These are phyloP conservation scores for Mortierella sp. DNA, from an alignment of 371 early-diverging fungal species.

Conservation along the genomic window DNA sequence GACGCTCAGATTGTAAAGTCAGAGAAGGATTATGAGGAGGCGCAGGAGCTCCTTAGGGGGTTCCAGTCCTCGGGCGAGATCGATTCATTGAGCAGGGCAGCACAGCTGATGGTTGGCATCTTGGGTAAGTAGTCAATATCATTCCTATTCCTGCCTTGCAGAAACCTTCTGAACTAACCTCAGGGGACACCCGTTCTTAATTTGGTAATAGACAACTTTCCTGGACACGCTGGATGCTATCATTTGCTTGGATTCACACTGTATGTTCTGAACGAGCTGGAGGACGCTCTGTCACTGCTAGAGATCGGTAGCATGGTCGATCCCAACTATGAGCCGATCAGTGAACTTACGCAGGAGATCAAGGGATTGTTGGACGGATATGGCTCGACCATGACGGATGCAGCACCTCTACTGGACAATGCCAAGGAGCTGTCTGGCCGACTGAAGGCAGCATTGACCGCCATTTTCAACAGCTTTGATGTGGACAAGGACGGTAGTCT, in stretches of 20 bases:
- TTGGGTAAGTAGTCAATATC: slow-evolving; percentile 53
- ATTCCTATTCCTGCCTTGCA: too few species aligned
- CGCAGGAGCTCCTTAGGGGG: slow-evolving; percentile 57
- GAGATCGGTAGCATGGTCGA: slow-evolving; percentile 64
- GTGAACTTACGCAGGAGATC: slow-evolving; percentile 64
- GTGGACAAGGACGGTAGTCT: slow-evolving; percentile 65
- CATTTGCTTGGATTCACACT: slow-evolving; percentile 65
- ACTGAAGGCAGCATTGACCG: slow-evolving; percentile 57
- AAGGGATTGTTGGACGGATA: slow-evolving; percentile 58
- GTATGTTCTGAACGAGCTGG: slow-evolving; percentile 61
- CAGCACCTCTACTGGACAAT: slow-evolving; percentile 56
- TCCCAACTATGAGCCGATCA: slow-evolving; percentile 63
- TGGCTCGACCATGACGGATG: slow-evolving; percentile 54
- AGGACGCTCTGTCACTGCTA: slow-evolving; percentile 61
- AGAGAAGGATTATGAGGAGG: slow-evolving; percentile 60
- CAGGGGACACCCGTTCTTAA: too few species aligned
- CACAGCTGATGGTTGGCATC: slow-evolving; percentile 65
- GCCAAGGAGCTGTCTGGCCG: slow-evolving; percentile 59
- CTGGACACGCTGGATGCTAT: slow-evolving; percentile 68
- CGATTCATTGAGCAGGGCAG: slow-evolving; percentile 58
- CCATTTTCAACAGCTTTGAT: slow-evolving; percentile 65
- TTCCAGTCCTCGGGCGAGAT: slow-evolving; percentile 61
- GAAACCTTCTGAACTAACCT: too few species aligned
- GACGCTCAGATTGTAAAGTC: slow-evolving; percentile 56
- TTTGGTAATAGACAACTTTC: slow-evolving; percentile 64